These are phyloP conservation scores for Backusella circina DNA, from an alignment of 192 early-diverging fungal species.

Conservation along the genomic window DNA sequence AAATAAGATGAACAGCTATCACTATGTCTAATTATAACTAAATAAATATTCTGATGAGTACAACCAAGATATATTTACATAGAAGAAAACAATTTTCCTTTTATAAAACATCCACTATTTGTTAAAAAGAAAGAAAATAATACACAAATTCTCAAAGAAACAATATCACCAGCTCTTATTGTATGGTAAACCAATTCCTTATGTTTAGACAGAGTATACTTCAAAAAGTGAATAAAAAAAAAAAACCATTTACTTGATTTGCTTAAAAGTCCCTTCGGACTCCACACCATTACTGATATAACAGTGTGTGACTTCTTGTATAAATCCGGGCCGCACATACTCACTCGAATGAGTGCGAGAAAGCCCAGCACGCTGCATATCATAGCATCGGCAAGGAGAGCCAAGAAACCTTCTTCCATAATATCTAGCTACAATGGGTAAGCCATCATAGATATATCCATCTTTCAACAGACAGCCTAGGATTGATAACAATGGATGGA, in stretches of 20 bases:
- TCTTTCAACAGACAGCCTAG: not conserved
- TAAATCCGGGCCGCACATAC: not conserved
- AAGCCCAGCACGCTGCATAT: not conserved
- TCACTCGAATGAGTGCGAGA: not conserved
- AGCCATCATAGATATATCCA: not conserved
- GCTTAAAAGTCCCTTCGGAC: not conserved
- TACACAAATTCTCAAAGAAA: not conserved
- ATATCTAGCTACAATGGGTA: conserved; percentile 19
- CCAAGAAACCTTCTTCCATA: conserved; percentile 12
- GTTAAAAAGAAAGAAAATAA: not conserved
- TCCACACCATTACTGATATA: not conserved
- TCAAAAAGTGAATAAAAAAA: not conserved
- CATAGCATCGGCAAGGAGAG: not conserved
- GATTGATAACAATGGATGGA: conserved; percentile 1
- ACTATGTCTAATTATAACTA: too few relatives aligned
- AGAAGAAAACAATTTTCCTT: not conserved
- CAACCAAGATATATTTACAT: too few relatives aligned
- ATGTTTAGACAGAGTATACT: not conserved
- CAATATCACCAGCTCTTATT: too few relatives aligned
- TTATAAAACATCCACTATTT: not conserved
- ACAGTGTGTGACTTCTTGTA: not conserved
- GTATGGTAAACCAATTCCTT: not conserved
- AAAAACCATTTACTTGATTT: too few relatives aligned
- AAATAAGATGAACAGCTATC: too few relatives aligned
- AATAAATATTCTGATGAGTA: too few relatives aligned